Evolutionary conservation across 1,284 basidiomycete species (phyloP).

Genomic region (Naganishia albida): DNA sequence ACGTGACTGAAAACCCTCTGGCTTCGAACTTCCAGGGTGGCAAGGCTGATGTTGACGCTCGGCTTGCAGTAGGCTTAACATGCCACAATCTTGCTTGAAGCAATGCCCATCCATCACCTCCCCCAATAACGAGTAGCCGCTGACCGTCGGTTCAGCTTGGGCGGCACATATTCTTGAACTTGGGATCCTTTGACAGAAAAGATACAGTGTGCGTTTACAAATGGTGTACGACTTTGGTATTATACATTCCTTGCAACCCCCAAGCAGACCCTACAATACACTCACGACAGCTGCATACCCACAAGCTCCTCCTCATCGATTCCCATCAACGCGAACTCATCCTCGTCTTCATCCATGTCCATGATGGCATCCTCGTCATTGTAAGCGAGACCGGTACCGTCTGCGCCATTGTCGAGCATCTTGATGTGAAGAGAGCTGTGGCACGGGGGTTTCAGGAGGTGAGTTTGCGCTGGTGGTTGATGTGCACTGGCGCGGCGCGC

Average conservation of each 20-base stretch:
- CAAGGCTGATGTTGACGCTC: constrained; percentile 10
- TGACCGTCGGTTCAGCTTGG: too few species aligned
- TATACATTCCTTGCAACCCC: too few species aligned
- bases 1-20: too few species aligned
- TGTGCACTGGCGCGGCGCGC: neutral
- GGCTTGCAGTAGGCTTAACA: constrained; percentile 17
- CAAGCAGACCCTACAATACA: too few species aligned
- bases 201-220: too few species aligned
- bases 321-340: constrained; percentile 32
- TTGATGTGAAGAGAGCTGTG: constrained; percentile 51
- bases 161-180: too few species aligned
- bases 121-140: too few species aligned
- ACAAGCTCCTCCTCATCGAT: constrained; percentile 32
- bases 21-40: neutral
- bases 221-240: too few species aligned
- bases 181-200: too few species aligned
- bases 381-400: constrained; percentile 3
- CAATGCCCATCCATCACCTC: too few species aligned
- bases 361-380: constrained; percentile 26
- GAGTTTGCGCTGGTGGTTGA: neutral
- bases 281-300: constrained; percentile 23
- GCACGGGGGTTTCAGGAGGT: constrained; percentile 68
- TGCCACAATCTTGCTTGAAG: too few species aligned
- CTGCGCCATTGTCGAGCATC: neutral
- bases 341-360: constrained; percentile 29